Evolutionary conservation across 257 asterid genomes (phyloP).

Genomic region (Parsonsia alboflavescens): DNA sequence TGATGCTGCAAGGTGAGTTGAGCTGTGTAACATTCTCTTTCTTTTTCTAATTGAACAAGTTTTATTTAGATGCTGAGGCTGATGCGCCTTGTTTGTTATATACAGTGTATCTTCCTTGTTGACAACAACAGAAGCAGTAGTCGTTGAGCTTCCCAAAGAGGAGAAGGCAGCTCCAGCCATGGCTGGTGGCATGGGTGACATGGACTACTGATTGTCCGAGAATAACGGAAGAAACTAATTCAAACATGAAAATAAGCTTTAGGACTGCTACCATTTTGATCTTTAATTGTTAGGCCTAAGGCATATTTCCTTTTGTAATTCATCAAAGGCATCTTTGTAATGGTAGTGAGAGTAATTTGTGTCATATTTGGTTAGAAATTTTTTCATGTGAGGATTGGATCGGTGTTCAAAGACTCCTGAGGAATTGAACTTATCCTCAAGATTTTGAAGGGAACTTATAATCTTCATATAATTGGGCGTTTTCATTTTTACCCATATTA

Average conservation of each 20-base stretch:
- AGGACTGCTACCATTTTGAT: not conserved
- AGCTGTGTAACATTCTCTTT: not conserved
- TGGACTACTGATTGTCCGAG: slow-evolving; percentile 54
- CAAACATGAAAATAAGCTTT: slow-evolving; percentile 6
- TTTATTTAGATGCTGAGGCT: not conserved
- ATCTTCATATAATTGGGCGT: too few relatives aligned
- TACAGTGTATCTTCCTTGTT: slow-evolving; percentile 79
- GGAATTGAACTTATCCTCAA: too few relatives aligned
- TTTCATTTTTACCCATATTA: too few relatives aligned
- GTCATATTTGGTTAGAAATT: slow-evolving; percentile 2
- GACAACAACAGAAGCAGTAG: slow-evolving; percentile 90
- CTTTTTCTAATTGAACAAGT: not conserved
- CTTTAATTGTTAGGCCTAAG: not conserved
- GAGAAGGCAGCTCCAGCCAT: slow-evolving; percentile 59
- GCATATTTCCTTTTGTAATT: not conserved
- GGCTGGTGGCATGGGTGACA: slow-evolving; percentile 85
- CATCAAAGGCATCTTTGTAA: slow-evolving; percentile 14
- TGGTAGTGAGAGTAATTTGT: slow-evolving; percentile 11
- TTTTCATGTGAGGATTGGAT: too few relatives aligned
- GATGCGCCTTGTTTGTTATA: not conserved
- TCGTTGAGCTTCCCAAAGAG: slow-evolving; percentile 72
- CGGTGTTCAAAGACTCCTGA: too few relatives aligned
- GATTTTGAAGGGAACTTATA: too few relatives aligned
- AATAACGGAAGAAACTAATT: slow-evolving; percentile 5
- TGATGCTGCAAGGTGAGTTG: slow-evolving; percentile 82